These are phyloP conservation scores for Setaria viridis DNA, from an alignment of 202 grass and related monocot genomes.

Conservation along the genomic window DNA sequence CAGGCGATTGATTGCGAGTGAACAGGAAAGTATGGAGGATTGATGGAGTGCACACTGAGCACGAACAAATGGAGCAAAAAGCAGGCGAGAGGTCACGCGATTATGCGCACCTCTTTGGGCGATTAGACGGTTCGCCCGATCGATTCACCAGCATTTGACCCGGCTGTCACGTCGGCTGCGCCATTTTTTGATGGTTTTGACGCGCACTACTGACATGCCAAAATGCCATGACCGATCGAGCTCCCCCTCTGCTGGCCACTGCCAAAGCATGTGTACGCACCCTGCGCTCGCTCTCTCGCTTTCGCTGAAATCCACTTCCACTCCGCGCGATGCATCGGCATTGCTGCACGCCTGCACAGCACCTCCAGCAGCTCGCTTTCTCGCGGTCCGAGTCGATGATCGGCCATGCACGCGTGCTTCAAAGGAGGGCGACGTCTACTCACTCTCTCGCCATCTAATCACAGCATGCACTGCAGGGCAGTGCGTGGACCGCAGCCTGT, in stretches of 20 bases:
- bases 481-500: constrained; percentile 19
- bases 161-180: constrained; percentile 32
- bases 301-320: constrained; percentile 42
- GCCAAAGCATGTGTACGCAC: background rate
- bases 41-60: constrained; percentile 2
- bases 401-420: constrained; percentile 44
- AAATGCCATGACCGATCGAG: too few species aligned
- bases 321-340: constrained; percentile 9
- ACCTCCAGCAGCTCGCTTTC: constrained; percentile 28
- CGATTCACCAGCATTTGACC: constrained; percentile 5
- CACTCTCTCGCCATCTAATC: constrained; percentile 1
- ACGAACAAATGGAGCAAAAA: constrained; percentile 25
- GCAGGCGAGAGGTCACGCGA: background rate
- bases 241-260: background rate
- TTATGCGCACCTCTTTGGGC: background rate
- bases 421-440: constrained; percentile 30
- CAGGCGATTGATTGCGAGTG: background rate
- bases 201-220: background rate
- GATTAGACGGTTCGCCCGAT: constrained; percentile 28
- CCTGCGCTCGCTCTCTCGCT: constrained; percentile 4
- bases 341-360: background rate
- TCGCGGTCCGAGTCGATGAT: constrained; percentile 40
- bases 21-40: background rate
- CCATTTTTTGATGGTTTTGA: background rate
- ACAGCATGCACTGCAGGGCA: background rate